Percentiles rank a stretch among this genome's conserved stretches.
Evolutionary conservation across 2,329 filamentous ascomycete genomes (phyloP).

Genomic region (Microdochium bolleyi): DNA sequence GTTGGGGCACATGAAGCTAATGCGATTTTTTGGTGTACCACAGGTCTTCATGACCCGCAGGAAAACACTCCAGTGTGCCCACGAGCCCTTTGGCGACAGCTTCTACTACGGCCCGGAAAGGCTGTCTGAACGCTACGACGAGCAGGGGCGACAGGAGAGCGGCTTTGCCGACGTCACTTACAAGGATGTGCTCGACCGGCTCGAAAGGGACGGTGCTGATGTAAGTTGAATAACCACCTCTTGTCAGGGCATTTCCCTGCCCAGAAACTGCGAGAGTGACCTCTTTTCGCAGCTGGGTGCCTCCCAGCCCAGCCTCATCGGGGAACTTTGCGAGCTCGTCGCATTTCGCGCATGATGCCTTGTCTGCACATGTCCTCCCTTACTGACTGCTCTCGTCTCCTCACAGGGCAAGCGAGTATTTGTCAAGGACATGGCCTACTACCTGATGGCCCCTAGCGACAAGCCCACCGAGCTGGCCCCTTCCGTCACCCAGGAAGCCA

Average conservation of each 20-base stretch:
- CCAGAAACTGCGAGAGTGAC: too few species aligned
- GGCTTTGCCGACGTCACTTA: conserved; percentile 66
- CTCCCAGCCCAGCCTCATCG: too few species aligned
- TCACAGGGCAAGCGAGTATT: conserved; percentile 80
- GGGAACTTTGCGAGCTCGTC: too few species aligned
- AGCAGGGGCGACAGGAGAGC: conserved; percentile 43
- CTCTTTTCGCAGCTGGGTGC: too few species aligned
- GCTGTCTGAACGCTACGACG: conserved; percentile 71
- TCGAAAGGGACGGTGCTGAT: conserved; percentile 66
- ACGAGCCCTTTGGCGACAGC: conserved; percentile 95
- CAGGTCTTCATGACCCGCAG: conserved; percentile 95
- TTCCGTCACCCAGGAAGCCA: conserved; percentile 56
- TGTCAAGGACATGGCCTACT: conserved; percentile 97
- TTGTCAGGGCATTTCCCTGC: too few species aligned
- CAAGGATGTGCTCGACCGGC: conserved; percentile 66
- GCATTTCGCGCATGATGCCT: too few species aligned
- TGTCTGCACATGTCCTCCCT: conserved; percentile 7
- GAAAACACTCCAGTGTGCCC: conserved; percentile 73
- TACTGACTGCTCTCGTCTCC: conserved; percentile 8
- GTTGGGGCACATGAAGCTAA: conserved; percentile 1
- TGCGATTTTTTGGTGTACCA: conserved; percentile 8
- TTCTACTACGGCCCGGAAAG: conserved; percentile 95
- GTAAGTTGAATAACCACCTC: conserved; percentile 37
- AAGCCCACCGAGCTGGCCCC: conserved; percentile 65
- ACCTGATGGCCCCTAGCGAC: conserved; percentile 70